These are phyloP conservation scores for Obelidium mucronatum DNA, from an alignment of 192 early-diverging fungal genomes.

Conservation along the genomic window DNA sequence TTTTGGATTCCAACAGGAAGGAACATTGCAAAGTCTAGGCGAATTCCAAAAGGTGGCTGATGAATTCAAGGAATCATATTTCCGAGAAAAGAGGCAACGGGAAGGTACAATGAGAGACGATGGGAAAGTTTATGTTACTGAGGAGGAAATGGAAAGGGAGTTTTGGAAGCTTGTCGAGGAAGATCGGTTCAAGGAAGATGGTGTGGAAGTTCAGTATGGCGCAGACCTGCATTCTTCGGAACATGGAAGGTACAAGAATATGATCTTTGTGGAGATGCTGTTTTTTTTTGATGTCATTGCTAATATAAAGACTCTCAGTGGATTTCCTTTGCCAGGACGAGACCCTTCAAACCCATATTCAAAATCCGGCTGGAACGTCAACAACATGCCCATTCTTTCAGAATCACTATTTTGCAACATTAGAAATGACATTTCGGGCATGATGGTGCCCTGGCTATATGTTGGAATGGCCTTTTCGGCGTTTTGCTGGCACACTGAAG, in stretches of 20 bases:
- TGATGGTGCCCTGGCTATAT: constrained; percentile 98
- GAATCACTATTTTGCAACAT: constrained; percentile 90
- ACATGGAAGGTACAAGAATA: constrained; percentile 79
- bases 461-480: constrained; percentile 95
- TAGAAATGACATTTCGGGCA: constrained; percentile 92
- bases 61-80: constrained; percentile 82
- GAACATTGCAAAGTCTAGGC: constrained; percentile 71
- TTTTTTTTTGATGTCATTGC: constrained; percentile 18
- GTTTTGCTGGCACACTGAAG: constrained; percentile 99
- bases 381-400: constrained; percentile 80
- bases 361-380: constrained; percentile 85
- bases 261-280: not conserved
- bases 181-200: constrained; percentile 74
- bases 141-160: constrained; percentile 85
- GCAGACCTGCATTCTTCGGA: constrained; percentile 91
- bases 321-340: constrained; percentile 79
- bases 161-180: constrained; percentile 91
- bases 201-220: constrained; percentile 94
- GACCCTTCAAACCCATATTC: constrained; percentile 73
- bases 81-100: constrained; percentile 53
- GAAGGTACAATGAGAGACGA: constrained; percentile 24
- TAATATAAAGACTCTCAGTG: constrained; percentile 54
- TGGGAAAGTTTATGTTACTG: constrained; percentile 54
- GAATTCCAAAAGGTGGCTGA: constrained; percentile 83
- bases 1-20: constrained; percentile 94